Base-by-base conservation (phyloP, 2,329 filamentous ascomycete species). In the Phialocephala subalpina region DNA sequence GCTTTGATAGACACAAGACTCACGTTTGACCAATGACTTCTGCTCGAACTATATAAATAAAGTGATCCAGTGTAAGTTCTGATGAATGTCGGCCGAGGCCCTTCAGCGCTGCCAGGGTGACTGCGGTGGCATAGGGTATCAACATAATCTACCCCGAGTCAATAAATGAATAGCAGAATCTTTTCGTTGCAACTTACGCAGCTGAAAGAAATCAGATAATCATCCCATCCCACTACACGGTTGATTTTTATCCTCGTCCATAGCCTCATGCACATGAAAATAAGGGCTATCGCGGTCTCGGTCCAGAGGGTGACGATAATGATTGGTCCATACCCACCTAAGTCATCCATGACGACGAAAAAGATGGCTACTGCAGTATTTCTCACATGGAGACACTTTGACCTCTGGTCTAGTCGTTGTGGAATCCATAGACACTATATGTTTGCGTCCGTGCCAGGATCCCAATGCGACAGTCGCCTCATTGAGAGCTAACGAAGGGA, bases 21-120 rank as follows among this genome's bases (percentile, higher is more conserved):
- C 36, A 68, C 67, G 67, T 69, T 63, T 69, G 68, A 6, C 68
- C 68, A 40, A 69, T 66, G n/a, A 69, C 56, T 25, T 49, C 45
- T 25, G 45, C 45, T 22, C 45, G 45, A 49, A 49, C 18, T 3
- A 14, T 29, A 42, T 58, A 58, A 25, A 58, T 58, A n/a, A 58
- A n/a, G 22, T 58, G 18, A 20, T 67, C 52, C 2, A 40, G 18
- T 16, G 52, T 42, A 29, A 69, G 59, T 29, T 63, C 42, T 5
- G 25, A 2, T 9, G 62, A 58, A 45, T 69, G 65, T 55, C 57
- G 47, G 25, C 67, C 65, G 29, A 69, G 64, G 0, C 67, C 67
- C 56, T 67, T 53, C 20, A 52, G 20, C 29, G 42, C 25, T 20
- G 67, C 67, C 22, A 52, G 35, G 12, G 62, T 67, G 22, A 45